Conservation (phyloP, 352 stramenopile species). For the Aphanomyces invadans region DNA sequence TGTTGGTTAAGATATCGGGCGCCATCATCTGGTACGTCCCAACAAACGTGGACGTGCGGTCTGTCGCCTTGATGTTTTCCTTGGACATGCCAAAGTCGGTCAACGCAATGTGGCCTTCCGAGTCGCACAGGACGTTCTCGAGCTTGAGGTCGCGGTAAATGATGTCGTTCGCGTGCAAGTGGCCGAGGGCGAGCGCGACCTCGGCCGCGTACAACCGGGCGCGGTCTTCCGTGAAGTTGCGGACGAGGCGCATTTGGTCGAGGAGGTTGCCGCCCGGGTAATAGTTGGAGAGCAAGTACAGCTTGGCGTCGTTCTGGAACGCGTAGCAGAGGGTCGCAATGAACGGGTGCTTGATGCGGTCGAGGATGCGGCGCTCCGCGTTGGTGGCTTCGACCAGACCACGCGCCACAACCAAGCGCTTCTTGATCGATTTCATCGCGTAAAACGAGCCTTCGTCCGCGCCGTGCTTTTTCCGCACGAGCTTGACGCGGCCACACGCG, state of each 20-base stretch:
- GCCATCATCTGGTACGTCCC: constrained; percentile 91
- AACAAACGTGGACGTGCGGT: constrained; percentile 83
- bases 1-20: constrained; percentile 81
- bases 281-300: constrained; percentile 92
- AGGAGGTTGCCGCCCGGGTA: constrained; percentile 94
- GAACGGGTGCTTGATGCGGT: constrained; percentile 94
- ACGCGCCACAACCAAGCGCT: constrained; percentile 80
- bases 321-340: constrained; percentile 91
- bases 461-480: constrained; percentile 83
- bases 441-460: constrained; percentile 74
- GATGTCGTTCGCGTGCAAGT: constrained; percentile 91
- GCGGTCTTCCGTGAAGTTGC: constrained; percentile 90
- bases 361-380: constrained; percentile 81
- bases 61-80: constrained; percentile 89
- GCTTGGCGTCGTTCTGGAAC: constrained; percentile 85
- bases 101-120: constrained; percentile 92
- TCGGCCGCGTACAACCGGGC: constrained; percentile 95
- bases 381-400: constrained; percentile 88
- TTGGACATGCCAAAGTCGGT: constrained; percentile 99
- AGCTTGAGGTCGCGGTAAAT: constrained; percentile 98
- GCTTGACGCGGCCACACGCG: constrained; percentile 75
- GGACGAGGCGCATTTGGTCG: constrained; percentile 82
- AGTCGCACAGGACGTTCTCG: constrained; percentile 97
- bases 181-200: constrained; percentile 92
- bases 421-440: constrained; percentile 83